Conservation (phyloP, 2,329 filamentous ascomycete species). For the Teratosphaeria gauchensis region DNA sequence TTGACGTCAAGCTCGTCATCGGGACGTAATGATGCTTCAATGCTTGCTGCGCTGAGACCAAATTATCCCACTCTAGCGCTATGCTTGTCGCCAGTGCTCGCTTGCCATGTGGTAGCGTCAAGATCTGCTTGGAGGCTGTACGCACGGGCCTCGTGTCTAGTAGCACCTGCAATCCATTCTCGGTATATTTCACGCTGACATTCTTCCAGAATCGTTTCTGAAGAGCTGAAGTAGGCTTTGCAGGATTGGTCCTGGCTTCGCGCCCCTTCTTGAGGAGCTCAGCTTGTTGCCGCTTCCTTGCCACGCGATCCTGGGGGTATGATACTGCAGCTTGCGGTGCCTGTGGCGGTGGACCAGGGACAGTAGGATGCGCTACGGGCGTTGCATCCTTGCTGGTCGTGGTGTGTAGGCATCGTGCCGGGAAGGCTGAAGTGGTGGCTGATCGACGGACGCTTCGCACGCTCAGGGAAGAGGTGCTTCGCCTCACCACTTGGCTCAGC, state of each 20-base stretch:
- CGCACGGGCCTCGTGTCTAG: slow-evolving; percentile 74
- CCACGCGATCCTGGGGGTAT: slow-evolving; percentile 39
- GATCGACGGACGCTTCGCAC: slow-evolving; percentile 12
- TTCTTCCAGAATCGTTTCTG: slow-evolving; percentile 83
- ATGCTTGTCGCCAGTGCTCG: slow-evolving; percentile 74
- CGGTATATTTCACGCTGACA: slow-evolving; percentile 58
- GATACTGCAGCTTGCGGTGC: slow-evolving; percentile 42
- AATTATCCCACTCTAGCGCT: slow-evolving; percentile 85
- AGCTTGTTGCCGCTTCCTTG: slow-evolving; percentile 41
- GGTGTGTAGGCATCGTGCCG: slow-evolving; percentile 32
- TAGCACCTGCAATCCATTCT: slow-evolving; percentile 54
- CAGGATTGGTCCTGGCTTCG: slow-evolving; percentile 31
- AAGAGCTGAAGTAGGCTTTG: slow-evolving; percentile 41
- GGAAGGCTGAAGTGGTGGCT: background rate
- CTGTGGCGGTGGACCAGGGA: slow-evolving; percentile 51
- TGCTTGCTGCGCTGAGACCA: slow-evolving; percentile 73
- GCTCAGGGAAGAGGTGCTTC: slow-evolving; percentile 24
- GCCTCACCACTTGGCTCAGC: slow-evolving; percentile 9
- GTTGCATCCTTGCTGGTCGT: slow-evolving; percentile 38
- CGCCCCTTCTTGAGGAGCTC: slow-evolving; percentile 39
- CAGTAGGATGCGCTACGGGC: slow-evolving; percentile 47
- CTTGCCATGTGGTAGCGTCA: slow-evolving; percentile 66
- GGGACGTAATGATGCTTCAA: slow-evolving; percentile 81
- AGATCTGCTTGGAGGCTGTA: slow-evolving; percentile 60
- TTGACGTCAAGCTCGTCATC: slow-evolving; percentile 72